phyloP scores from a whole-genome alignment of 1,284 basidiomycete species.

The Tremellales sp. region DNA sequence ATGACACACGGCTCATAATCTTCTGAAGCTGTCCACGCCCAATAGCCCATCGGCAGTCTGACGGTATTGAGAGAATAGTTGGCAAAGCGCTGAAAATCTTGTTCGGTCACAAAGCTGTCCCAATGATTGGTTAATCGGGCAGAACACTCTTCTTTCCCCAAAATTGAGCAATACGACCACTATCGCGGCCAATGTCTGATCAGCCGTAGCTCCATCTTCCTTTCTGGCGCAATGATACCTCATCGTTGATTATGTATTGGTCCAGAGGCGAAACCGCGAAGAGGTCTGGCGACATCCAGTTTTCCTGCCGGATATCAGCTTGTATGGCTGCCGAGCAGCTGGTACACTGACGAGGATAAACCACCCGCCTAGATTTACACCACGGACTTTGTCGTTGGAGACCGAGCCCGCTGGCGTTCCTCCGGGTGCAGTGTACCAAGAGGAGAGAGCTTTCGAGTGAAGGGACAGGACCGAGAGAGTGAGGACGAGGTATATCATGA shows the following conservation, averaged over 20 bases:
- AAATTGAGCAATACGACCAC: constrained; percentile 30
- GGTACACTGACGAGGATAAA: constrained; percentile 17
- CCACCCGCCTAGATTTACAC: constrained; percentile 44
- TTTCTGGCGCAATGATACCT: constrained; percentile 15
- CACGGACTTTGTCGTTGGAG: constrained; percentile 33
- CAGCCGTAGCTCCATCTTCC: not conserved
- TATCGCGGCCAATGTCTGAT: constrained; percentile 1
- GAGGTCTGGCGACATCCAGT: constrained; percentile 39
- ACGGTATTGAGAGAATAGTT: constrained; percentile 38
- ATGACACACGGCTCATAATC: constrained; percentile 44
- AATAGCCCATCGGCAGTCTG: constrained; percentile 40
- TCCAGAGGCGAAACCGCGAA: constrained; percentile 24
- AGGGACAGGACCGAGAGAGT: constrained; percentile 5
- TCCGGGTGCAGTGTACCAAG: constrained; percentile 36
- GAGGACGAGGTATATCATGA: constrained; percentile 2
- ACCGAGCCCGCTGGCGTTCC: constrained; percentile 25
- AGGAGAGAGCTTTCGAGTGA: constrained; percentile 15
- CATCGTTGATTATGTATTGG: constrained; percentile 19
- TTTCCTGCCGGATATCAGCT: constrained; percentile 17
- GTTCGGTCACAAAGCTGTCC: constrained; percentile 44
- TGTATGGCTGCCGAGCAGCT: too few species aligned
- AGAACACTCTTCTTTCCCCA: constrained; percentile 28
- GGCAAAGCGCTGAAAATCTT: constrained; percentile 45
- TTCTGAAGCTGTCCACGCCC: constrained; percentile 37
- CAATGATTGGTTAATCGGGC: constrained; percentile 31